A percentile compares a stretch with the other conserved stretches of the same genome.
Conservation (phyloP, 768 basidiomycete species). For the Pleurotus djamor region DNA sequence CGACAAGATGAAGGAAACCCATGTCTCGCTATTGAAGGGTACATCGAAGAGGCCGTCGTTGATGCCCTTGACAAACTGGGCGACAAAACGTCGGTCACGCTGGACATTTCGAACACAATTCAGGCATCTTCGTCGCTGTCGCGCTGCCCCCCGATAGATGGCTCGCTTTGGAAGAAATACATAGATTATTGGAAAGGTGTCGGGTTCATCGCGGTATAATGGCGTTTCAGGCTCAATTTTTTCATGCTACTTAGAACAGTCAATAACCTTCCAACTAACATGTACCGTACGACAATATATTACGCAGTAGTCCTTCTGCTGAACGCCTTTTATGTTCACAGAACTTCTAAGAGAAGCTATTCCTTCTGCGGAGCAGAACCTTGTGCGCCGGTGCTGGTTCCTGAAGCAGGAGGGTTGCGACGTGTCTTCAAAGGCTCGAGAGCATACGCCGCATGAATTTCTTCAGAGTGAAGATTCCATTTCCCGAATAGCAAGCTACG, state of each 20-base stretch:
- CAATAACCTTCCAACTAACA: too few relatives aligned
- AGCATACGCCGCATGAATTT: neutral
- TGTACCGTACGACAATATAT: too few relatives aligned
- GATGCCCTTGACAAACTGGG: neutral
- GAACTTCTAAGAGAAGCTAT: too few relatives aligned
- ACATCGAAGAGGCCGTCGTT: constrained; percentile 11
- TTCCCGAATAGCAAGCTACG: constrained; percentile 43
- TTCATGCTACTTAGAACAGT: too few relatives aligned
- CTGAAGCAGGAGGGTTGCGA: too few relatives aligned
- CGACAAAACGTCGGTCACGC: neutral
- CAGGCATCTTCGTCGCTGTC: neutral
- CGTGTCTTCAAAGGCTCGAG: neutral
- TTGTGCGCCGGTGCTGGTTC: too few relatives aligned
- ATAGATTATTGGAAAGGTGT: constrained; percentile 2
- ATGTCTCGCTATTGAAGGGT: constrained; percentile 8
- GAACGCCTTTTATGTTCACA: too few relatives aligned
- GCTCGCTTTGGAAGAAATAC: constrained; percentile 8
- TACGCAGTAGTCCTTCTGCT: too few relatives aligned
- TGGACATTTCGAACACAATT: constrained; percentile 9
- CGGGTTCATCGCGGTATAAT: neutral
- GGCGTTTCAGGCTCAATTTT: too few relatives aligned
- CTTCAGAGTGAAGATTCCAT: constrained; percentile 31
- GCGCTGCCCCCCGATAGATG: constrained; percentile 7
- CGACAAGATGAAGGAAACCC: constrained; percentile 9
- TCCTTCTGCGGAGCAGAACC: too few relatives aligned